Base-by-base conservation (phyloP, 108 stramenopile species). In the Skeletonema tropicum region DNA sequence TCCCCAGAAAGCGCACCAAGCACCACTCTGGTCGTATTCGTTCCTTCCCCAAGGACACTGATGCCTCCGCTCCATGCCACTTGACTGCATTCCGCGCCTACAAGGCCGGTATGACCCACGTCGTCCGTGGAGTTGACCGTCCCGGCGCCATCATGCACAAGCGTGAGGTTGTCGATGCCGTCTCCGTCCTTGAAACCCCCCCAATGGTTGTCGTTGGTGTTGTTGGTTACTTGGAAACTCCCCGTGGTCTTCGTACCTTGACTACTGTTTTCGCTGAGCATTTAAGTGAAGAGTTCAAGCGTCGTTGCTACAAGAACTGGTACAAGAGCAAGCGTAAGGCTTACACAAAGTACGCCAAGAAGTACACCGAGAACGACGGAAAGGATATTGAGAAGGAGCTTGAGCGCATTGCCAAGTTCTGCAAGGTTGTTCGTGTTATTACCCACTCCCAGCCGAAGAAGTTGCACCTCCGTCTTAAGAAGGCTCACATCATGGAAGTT, bases 51-150 rank as follows among this genome's bases (percentile, higher is more conserved):
- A 86, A 80, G 82, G 99, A 99, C 76, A 74, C 41, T 57, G 92
- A 97, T 69, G 79, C 95, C 12, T 58, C 89, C 41, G 94, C 94
- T 76, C 88, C 87, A 17, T 85, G 88, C 49, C 99, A 99, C 87
- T 90, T 99, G 49, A 99, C 99, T 26, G 99, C 99, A 70, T 99
- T 99, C 94, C 93, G 97, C 83, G 98, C 94, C 77, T 99, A 99
- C 98, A 99, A 99, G 94, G 99, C 99, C 66, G 99, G 99, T 71
- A 99, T 99, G 99, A 99, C 99, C 80, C 99, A 99, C 91, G 96
- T 96, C 66, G 93, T 94, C 64, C 97, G 99, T 82, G 95, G 95
- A 64, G 97, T 99, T 23, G 98, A 99, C 85, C 96, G 98, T 86
- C 96, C 98, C 19, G 99, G 99, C 69, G 98, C 98, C 57, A 92